Conservation (phyloP, 1,284 basidiomycete species). For the Apiotrichum montevideense region DNA sequence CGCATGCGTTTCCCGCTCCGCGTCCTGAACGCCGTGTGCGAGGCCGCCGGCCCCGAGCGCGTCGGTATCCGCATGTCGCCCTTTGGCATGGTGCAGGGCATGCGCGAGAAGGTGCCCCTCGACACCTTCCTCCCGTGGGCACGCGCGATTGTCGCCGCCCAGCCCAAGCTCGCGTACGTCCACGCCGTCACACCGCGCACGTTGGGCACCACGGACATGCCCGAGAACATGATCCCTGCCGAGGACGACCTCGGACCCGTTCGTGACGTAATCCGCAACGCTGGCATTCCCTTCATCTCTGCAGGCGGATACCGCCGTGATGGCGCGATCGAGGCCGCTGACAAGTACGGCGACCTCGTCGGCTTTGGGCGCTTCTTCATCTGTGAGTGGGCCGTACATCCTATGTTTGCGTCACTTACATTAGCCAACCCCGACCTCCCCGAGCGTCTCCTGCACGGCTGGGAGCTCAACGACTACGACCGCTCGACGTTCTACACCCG, state of each 20-base stretch:
- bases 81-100: conserved; percentile 51
- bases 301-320: conserved; percentile 51
- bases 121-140: conserved; percentile 35
- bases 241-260: conserved; percentile 24
- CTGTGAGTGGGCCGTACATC: conserved; percentile 31
- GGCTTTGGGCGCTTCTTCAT: conserved; percentile 54
- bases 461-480: conserved; percentile 40
- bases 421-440: conserved; percentile 54
- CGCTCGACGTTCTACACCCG: conserved; percentile 27
- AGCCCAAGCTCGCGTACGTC: conserved; percentile 56
- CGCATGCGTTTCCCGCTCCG: conserved; percentile 54
- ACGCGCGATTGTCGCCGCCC: conserved; percentile 39
- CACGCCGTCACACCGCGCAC: conserved; percentile 50
- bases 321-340: conserved; percentile 26
- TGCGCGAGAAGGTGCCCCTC: conserved; percentile 49
- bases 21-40: conserved; percentile 50
- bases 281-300: conserved; percentile 47
- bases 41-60: conserved; percentile 52
- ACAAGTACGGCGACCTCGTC: conserved; percentile 47
- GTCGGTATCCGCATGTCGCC: conserved; percentile 56
- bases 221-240: conserved; percentile 2
- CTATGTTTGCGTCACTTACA: neutral
- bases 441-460: conserved; percentile 44
- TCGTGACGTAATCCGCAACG: conserved; percentile 19
- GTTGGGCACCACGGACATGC: conserved; percentile 17